Evolutionary conservation across 2,329 filamentous ascomycete species (phyloP).

Genomic region (Penicillium sp.): DNA sequence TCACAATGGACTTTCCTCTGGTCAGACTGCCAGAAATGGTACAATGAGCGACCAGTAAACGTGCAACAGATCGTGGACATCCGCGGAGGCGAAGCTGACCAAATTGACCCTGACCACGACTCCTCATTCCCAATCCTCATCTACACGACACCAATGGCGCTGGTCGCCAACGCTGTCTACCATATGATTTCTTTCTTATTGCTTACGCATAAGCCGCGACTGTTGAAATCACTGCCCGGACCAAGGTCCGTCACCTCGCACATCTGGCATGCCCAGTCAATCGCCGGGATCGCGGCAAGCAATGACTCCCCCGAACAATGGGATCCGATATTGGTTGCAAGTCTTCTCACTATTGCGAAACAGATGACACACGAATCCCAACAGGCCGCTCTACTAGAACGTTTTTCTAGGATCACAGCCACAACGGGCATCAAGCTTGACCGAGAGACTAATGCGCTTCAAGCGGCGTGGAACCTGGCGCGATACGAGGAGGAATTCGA

Average conservation of each 20-base stretch:
- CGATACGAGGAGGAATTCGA: slow-evolving; percentile 24
- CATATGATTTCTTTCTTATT: slow-evolving; percentile 26
- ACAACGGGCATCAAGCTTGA: slow-evolving; percentile 26
- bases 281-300: slow-evolving; percentile 26
- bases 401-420: slow-evolving; percentile 15
- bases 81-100: slow-evolving; percentile 25
- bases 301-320: slow-evolving; percentile 29
- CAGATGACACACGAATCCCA: slow-evolving; percentile 30
- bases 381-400: slow-evolving; percentile 19
- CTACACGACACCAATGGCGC: slow-evolving; percentile 29
- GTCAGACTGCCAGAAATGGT: slow-evolving; percentile 29
- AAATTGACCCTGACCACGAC: slow-evolving; percentile 24
- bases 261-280: slow-evolving; percentile 30
- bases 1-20: slow-evolving; percentile 29
- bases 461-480: slow-evolving; percentile 21
- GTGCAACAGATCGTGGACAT: slow-evolving; percentile 27
- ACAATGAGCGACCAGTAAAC: slow-evolving; percentile 24
- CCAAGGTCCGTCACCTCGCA: slow-evolving; percentile 26
- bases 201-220: slow-evolving; percentile 25
- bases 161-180: slow-evolving; percentile 27
- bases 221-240: slow-evolving; percentile 25
- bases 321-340: slow-evolving; percentile 26
- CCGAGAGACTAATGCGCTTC: slow-evolving; percentile 17
- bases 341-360: slow-evolving; percentile 21
- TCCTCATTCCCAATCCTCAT: slow-evolving; percentile 29